Base-by-base conservation (phyloP, 805 yeast species). In the Cyberlindnera meyerae region DNA sequence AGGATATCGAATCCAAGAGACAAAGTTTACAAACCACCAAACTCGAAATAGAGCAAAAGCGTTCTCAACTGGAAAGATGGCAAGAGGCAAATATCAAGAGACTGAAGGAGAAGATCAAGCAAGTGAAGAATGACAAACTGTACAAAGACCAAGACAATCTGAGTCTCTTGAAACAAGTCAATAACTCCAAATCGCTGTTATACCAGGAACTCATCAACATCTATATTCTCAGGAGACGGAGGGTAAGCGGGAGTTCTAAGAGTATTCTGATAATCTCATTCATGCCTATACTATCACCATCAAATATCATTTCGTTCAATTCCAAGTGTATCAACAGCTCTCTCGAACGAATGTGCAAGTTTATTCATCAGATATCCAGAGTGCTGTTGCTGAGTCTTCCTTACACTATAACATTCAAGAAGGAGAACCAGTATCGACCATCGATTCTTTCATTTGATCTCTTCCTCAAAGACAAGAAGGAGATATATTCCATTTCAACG, bases 181-280 rank as follows among this genome's bases (percentile, higher is more conserved):
- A 45, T 14, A 47, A 44, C 25, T 51, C 54, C 2, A 41, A 45
- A 22, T 40, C 52, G 1, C 31, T 52, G 18, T 34, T 51, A 5
- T 52, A 39, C 26, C 56, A 54, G 29, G 58, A 54, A 29, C 34
- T 52, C 13, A 44, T 52, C 11, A 40, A 32, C 17, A 26, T 54
- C 11, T 51, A 51, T 27, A 29, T 41, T 2, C 11, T 54, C 22
- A 48, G 41, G 22, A 45, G 39, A 27, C 39, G 47, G 27, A 51
- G 43, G 29, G 34, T 45, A n/a, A 22, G 37, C 6, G 47, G 38
- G 8, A 37, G 42, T 2, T 18, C 34, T 6, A 31, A 40, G 18
- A 37, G 35, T 11, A 39, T 49, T 3, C 45, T 29, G 28, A 47
- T 41, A 36, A 39, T 54, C 12, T 40, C 52, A 5, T 52, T 54